Base-by-base conservation (phyloP, 2,329 filamentous ascomycete genomes). In the Harringtonia aguacate region DNA sequence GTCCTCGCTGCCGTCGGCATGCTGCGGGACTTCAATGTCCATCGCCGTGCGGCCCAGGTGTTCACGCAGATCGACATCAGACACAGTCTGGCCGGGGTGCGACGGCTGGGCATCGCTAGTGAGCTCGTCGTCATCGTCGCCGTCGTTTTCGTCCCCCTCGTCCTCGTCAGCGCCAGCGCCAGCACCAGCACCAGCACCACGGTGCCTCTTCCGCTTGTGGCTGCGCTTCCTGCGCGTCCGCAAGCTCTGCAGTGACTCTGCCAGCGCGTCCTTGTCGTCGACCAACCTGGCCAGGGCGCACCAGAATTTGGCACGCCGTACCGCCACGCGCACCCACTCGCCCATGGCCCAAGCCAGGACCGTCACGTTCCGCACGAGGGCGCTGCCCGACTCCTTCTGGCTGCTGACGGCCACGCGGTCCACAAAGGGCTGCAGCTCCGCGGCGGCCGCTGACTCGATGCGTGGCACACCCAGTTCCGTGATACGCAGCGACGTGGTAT, bases 341-440 rank as follows among this genome's bases (percentile, higher is more conserved):
- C 72, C 71, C 68, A 86, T 77, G 0, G 79, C 80, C 79, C 80
- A 86, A 5, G 72, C 70, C 0, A 81, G 54, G 7, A 79, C 68
- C 18, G 70, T 70, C 1, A 84, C 59, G 48, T 86, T 82, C 30
- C 67, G 66, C 8, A 66, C 63, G 48, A 75, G 61, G 0, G 66
- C 66, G n/a, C 67, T 67, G 57, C 56, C 53, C 61, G 47, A 52
- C 54, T 48, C 52, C 62, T 47, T 51, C 55, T 33, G 58, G 39
- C 49, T 61, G 14, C 21, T 27, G 14, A 36, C 28, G 1, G 63
- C 46, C 10, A 77, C 53, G 39, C 59, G 63, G 1, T 69, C 59
- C 4, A 78, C 50, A 39, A 79, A 80, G 0, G 69, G 60, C 0
- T 68, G 67, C 0, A 86, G 65, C 53, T 86, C 82, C 0, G 63